phyloP scores from a whole-genome alignment of 139 green algal genomes.

The Nannochloris sp. region DNA sequence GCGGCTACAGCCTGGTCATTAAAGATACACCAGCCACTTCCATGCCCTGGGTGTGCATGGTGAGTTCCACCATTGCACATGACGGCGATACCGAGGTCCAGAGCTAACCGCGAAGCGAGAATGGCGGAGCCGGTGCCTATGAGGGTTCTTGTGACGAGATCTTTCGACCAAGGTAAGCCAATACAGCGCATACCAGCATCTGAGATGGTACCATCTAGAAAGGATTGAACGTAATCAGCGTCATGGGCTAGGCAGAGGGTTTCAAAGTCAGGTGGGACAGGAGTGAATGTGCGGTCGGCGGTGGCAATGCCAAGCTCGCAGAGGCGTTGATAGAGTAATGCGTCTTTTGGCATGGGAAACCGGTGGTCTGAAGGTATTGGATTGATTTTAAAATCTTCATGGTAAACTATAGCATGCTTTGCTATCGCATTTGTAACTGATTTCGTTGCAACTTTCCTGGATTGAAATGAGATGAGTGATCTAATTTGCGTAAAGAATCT shows the following conservation, averaged over 20 bases:
- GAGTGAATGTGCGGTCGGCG: slow-evolving; percentile 34
- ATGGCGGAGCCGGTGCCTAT: slow-evolving; percentile 37
- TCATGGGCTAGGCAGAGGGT: slow-evolving; percentile 37
- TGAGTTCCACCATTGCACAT: slow-evolving; percentile 57
- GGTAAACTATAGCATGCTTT: slow-evolving; percentile 38
- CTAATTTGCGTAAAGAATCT: too few species aligned
- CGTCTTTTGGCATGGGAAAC: slow-evolving; percentile 55
- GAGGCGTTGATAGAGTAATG: slow-evolving; percentile 36
- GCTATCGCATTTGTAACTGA: too few species aligned
- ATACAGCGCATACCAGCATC: slow-evolving; percentile 29
- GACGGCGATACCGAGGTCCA: slow-evolving; percentile 36
- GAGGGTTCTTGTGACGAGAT: slow-evolving; percentile 39
- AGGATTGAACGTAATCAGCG: slow-evolving; percentile 17
- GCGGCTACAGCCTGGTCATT: slow-evolving; percentile 30
- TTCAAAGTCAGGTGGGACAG: slow-evolving; percentile 19
- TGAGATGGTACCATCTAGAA: slow-evolving; percentile 30
- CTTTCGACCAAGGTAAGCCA: slow-evolving; percentile 38
- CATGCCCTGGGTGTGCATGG: slow-evolving; percentile 37
- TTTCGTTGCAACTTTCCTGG: too few species aligned
- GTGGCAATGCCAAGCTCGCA: slow-evolving; percentile 16
- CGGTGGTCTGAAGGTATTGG: slow-evolving; percentile 31
- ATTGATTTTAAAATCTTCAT: slow-evolving; percentile 37
- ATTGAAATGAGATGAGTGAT: too few species aligned
- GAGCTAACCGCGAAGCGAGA: slow-evolving; percentile 37
- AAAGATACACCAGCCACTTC: slow-evolving; percentile 32